These are phyloP conservation scores for Aeschynomene evenia DNA, from an alignment of 306 rosid genomes.

Conservation along the genomic window DNA sequence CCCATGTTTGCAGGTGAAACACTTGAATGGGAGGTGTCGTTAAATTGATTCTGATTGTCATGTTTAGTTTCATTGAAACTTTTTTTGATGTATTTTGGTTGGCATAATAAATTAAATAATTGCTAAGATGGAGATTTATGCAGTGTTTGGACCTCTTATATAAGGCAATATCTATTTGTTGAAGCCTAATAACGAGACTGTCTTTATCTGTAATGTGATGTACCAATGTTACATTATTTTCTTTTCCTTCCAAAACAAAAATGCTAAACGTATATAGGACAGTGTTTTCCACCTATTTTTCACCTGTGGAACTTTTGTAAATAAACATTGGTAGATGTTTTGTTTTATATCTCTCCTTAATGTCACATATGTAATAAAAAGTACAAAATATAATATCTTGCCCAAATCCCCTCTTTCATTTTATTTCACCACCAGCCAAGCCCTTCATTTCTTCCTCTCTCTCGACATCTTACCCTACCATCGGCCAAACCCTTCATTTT, in stretches of 20 bases:
- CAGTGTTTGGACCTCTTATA: not conserved
- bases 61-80: not conserved
- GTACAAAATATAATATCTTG: no score
- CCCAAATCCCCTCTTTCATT: no score
- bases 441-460: no score
- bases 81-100: constrained; percentile 12
- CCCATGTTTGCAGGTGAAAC: constrained; percentile 84
- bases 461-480: no score
- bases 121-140: not conserved
- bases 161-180: not conserved
- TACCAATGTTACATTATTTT: not conserved
- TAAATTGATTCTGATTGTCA: constrained; percentile 29
- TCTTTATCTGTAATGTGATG: not conserved
- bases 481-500: no score
- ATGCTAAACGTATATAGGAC: no score
- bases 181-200: not conserved
- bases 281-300: no score
- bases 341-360: no score
- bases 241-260: not conserved
- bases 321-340: no score
- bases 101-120: constrained; percentile 6
- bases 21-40: constrained; percentile 72
- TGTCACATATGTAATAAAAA: no score
- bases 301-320: no score
- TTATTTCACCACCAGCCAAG: no score